Base-by-base conservation (phyloP, 352 stramenopile species). In the Globisporangium camurandrum region DNA sequence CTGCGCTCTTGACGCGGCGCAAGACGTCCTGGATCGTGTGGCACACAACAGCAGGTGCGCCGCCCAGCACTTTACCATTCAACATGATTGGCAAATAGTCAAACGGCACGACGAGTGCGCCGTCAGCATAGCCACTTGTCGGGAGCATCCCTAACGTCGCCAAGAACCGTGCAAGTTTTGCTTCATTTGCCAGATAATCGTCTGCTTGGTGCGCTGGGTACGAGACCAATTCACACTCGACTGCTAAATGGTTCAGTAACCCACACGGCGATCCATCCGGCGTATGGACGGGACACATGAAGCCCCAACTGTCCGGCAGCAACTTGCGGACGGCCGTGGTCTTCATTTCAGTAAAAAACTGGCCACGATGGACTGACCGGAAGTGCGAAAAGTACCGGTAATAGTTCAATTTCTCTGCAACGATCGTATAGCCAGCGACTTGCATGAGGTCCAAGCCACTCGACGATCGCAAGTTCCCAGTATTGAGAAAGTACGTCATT, bases 271-370 rank as follows among this genome's bases (percentile, higher is more conserved):
- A 96, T 30, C 97, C 97, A 93, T 99, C 97, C 8, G 97, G 97
- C n/a, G 97, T 99, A 61, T 99, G 96, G 24, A 99, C 97, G 10
- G 96, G 97, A 70, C 97, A 99, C 33, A 99, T 56, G 62, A 99
- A 99, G 8, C 97, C 97, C 96, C 97, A 99, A 50, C 95, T 98
- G 66, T 99, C 96, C 1, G 96, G 96, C 20, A 99, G 77, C 37
- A 99, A 69, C 65, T 99, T 99, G 36, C 97, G 84, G 41, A 99
- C 96, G 8, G 95, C 81, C 11, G 97, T 99, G 34, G 96, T 99
- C 68, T 99, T 99, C 97, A 99, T 99, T 63, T 98, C 97, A 31
- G 96, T 99, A 66, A 99, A 99, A 65, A 99, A 99, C 64, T 98
- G 94, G 23, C 97, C 97, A 70, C 97, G 88, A 61, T 99, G 97